These are phyloP conservation scores for Rhizopogon salebrosus DNA, from an alignment of 768 basidiomycete genomes.

Conservation along the genomic window DNA sequence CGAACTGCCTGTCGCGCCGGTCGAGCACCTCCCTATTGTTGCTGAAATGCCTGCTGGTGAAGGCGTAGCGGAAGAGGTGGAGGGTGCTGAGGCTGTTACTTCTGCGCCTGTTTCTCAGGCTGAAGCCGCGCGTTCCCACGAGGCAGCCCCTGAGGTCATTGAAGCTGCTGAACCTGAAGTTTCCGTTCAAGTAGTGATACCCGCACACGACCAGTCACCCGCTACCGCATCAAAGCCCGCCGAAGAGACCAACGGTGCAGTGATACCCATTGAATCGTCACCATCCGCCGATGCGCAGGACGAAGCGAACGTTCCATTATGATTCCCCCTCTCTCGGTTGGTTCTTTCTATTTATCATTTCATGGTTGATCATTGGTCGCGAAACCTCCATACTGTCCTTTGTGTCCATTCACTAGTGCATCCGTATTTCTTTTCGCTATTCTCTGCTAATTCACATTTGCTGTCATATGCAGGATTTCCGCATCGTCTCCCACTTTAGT, in stretches of 20 bases:
- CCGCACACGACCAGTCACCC: background rate
- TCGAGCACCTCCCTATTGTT: background rate
- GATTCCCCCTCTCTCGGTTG: background rate
- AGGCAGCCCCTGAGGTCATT: background rate
- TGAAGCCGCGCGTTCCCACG: background rate
- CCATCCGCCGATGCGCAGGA: background rate
- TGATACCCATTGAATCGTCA: background rate
- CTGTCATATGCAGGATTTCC: conserved; percentile 9
- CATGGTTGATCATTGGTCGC: background rate
- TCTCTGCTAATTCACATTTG: conserved; percentile 8
- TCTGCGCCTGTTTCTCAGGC: background rate
- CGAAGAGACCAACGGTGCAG: background rate
- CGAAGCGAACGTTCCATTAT: background rate
- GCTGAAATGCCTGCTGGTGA: background rate
- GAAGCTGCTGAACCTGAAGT: background rate
- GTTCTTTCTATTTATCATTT: background rate
- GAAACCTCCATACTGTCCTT: conserved; percentile 1
- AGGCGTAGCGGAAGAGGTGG: background rate
- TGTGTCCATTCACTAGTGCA: conserved; percentile 3
- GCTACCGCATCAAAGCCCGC: background rate
- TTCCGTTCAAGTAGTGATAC: background rate
- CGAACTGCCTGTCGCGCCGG: conserved; percentile 3
- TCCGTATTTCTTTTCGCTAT: conserved; percentile 9
- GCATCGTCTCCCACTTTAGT: conserved; percentile 4
- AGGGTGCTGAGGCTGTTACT: background rate